Base-by-base conservation (phyloP, 768 basidiomycete genomes). In the Naganishia kalamii region DNA sequence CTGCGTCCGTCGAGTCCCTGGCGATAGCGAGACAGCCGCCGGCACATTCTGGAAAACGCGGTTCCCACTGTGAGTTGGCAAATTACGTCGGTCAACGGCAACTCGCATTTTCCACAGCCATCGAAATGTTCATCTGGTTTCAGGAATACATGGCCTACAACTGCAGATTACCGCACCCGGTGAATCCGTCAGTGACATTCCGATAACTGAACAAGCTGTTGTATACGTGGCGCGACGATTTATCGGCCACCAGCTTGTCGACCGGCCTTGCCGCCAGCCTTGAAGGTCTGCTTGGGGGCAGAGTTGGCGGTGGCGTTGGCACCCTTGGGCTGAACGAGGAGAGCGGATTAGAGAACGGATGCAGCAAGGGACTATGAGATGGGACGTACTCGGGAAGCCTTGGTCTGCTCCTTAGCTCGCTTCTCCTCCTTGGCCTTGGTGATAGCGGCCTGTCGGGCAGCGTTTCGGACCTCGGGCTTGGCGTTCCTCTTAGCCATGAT, bases 341-440 rank as follows among this genome's bases (percentile, higher is more conserved):
- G 6, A 51, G 21, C 21, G 27, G 33, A 41, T 23, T 25, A 4
- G 11, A 12, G n/a, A n/a, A 19, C 32, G 4, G 29, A 35, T 4
- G 51, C 32, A 17, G 51, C 5, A 30, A 12, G 21, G 2, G 25
- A 33, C 5, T 29, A 35, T 15, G 21, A 17, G 17, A n/a, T 8
- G 29, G 2, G 1, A 57, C 54, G 23, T 40, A 57, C 54, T 57
- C 54, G 54, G 37, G 17, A 37, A 23, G 33, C 33, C 84, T 91
- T 96, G 85, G 90, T 91, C 60, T 82, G 81, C 84, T 93, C 91
- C 84, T 92, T 93, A 64, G 87, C 91, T 84, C 92, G 91, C 87
- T 94, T 97, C 83, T 92, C 92, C 27, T 86, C 84, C 85, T 97
- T 97, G 40, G 92, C 92, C 81, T 94, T 94, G 68, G 86, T 81